Evolutionary conservation across 768 basidiomycete species (phyloP).

Genomic region (Mycena capillaripes): DNA sequence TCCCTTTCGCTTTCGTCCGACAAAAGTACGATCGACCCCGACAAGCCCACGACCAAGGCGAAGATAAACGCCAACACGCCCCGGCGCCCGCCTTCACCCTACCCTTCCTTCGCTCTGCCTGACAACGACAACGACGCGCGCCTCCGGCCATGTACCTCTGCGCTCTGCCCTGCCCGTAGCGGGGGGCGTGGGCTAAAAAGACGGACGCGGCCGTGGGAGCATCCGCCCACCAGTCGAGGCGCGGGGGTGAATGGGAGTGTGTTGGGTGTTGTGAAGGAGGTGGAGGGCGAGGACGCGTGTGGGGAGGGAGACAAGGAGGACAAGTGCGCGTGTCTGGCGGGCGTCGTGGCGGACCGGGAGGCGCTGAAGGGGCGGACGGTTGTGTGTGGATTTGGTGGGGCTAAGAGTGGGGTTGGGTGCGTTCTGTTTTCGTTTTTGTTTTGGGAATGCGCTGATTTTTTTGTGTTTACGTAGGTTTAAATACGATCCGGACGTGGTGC

Average conservation of each 20-base stretch:
- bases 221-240: neutral
- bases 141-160: constrained; percentile 43
- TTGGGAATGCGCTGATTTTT: too few species aligned
- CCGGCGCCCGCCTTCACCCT: too few species aligned
- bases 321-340: constrained; percentile 34
- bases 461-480: constrained; percentile 72
- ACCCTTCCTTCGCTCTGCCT: too few species aligned
- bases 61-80: too few species aligned
- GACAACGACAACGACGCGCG: neutral
- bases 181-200: neutral
- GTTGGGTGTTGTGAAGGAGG: constrained; percentile 56
- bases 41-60: too few species aligned
- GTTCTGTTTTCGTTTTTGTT: constrained; percentile 37
- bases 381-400: constrained; percentile 60
- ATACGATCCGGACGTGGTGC: constrained; percentile 61
- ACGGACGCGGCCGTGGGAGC: neutral
- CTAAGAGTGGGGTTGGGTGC: constrained; percentile 59
- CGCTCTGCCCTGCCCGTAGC: constrained; percentile 12
- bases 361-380: constrained; percentile 61
- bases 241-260: constrained; percentile 50
- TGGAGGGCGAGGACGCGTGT: constrained; percentile 47
- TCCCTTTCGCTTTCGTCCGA: too few species aligned
- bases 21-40: too few species aligned
- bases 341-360: constrained; percentile 46
- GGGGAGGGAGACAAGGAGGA: constrained; percentile 38